Conservation (phyloP, 2,329 filamentous ascomycete genomes). For the Rachicladosporium sp. region DNA sequence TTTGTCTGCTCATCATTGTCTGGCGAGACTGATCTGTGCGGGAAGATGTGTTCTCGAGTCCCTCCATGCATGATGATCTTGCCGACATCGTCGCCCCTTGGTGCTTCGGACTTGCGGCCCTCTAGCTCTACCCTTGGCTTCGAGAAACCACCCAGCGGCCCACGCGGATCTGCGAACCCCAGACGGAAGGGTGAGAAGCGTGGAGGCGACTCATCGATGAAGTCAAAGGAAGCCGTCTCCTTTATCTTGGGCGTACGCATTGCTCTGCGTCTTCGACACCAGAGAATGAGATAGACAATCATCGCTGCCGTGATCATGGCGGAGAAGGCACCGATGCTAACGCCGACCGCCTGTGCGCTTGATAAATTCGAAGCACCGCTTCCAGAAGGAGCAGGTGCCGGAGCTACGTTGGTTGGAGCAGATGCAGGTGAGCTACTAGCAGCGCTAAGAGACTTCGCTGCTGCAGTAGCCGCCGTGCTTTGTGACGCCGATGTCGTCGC, state of each 20-base stretch:
- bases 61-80: neutral
- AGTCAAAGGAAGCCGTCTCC: conserved; percentile 18
- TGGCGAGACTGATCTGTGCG: conserved; percentile 6
- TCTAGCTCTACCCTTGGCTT: conserved; percentile 4
- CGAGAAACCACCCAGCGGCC: conserved; percentile 6
- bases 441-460: no score
- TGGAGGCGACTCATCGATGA: conserved; percentile 20
- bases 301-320: conserved; percentile 14
- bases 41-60: neutral
- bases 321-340: conserved; percentile 21
- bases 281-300: conserved; percentile 12
- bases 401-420: no score
- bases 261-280: conserved; percentile 11
- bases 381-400: no score
- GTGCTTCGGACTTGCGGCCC: neutral
- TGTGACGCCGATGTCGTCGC: neutral
- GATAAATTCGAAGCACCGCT: conserved; percentile 13
- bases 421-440: no score
- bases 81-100: neutral
- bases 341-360: conserved; percentile 21
- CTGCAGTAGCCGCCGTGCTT: neutral
- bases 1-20: conserved; percentile 12
- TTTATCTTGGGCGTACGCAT: conserved; percentile 5
- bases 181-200: conserved; percentile 13
- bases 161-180: conserved; percentile 7